Base-by-base conservation (phyloP, 306 rosid genomes). In the Hylodesmum podocarpum region DNA sequence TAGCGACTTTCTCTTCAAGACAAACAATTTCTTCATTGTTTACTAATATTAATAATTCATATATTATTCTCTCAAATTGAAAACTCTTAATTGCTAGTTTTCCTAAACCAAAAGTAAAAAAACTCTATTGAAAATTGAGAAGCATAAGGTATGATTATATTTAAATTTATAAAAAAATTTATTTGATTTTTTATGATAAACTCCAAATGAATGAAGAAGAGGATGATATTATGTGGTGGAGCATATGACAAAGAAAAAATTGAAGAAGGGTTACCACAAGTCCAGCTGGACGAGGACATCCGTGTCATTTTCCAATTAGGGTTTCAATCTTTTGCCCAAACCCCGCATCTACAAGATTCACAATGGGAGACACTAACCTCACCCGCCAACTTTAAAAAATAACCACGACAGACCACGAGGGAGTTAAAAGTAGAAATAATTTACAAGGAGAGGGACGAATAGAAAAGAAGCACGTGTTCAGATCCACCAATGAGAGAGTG, bases 251-350 rank as follows among this genome's bases (percentile, higher is more conserved):
- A 37, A 19, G 81, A 59, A 68, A 75, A 74, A 55, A 59, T 57
- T 73, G 73, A 57, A 71, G 77, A 36, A 75, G 51, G 31, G 36
- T 59, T 49, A 57, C 47, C 82, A 47, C 70, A 64, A 46, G 61
- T 44, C 72, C 76, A 33, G 84, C 72, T 53, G 81, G 77, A 79
- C 64, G 27, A 82, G 91, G 92, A 85, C 84, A 88, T 74, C 46
- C 72, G 21, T 76, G 95, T 86, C 86, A 84, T 83, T 86, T 83
- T 78, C 72, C 36, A 67, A 82, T 83, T 92, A 92, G 97, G 97
- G 90, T 92, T 92, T 92, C 80, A 61, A 43, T 49, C 80, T 83
- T 75, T 76, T 55, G 57, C 84, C 75, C 57, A 8, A 70, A 57
- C 66, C 80, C 66, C 15, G 73, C 84, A 81, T 68, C 84, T 75